Evolutionary conservation across 176 grass and related monocot species (phyloP).

Genomic region (Eremochloa ophiuroides): DNA sequence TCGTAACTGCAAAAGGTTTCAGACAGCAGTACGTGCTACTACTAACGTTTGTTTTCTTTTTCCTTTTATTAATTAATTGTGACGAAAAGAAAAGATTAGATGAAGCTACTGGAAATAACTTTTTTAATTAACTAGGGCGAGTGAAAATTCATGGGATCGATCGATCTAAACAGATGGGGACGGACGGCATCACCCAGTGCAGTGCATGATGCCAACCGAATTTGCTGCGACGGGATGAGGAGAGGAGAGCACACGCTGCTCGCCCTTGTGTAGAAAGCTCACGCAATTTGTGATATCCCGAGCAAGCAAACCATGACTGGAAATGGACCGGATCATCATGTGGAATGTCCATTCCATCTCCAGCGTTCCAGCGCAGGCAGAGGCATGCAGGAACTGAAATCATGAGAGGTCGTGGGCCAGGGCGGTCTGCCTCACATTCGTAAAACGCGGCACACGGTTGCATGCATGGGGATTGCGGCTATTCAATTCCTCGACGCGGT

Average conservation of each 20-base stretch:
- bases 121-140: background rate
- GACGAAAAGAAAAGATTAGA: too few species aligned
- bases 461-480: background rate
- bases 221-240: background rate
- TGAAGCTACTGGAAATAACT: too few species aligned
- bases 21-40: too few species aligned
- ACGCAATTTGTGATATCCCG: background rate
- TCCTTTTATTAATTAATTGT: too few species aligned
- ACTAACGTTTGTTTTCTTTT: too few species aligned
- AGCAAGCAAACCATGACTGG: background rate
- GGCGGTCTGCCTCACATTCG: background rate
- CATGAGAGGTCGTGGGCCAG: background rate
- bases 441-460: background rate
- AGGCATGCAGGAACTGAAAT: background rate
- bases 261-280: background rate
- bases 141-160: background rate
- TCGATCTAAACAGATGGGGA: background rate
- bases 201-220: too few species aligned
- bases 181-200: too few species aligned
- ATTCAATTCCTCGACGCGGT: too few species aligned
- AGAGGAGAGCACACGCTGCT: too few species aligned
- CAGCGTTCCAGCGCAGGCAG: background rate
- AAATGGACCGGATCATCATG: conserved; percentile 9
- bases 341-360: background rate
- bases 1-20: too few species aligned